Evolutionary conservation across 192 early-diverging fungal species (phyloP), one percentile per base, ranked within the genome.

Genomic region (Coemansia sp.): DNA sequence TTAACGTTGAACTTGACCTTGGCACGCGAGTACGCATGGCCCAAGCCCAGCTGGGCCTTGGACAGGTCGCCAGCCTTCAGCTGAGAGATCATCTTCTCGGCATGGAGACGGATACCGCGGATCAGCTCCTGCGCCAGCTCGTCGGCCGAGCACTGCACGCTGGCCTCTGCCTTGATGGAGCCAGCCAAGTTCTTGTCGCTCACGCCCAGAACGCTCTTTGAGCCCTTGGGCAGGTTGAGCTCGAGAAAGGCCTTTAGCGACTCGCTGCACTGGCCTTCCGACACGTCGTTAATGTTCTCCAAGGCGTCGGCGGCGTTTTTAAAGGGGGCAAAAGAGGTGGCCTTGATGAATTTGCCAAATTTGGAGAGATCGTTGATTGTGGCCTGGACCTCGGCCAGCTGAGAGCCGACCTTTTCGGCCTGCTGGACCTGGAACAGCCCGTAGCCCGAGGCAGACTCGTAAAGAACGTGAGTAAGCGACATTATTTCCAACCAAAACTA

Each of bases 1-100:
- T 99, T 93, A 42, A 97, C 94, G 81, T 97, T 96, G 83, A 99
- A 99, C 91, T 99, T 97, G 64, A 99, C 94, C 77, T 99, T 99
- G 45, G 93, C 88, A 32, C 97, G 86, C 54, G 97, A 99, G 81
- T 96, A 97, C 11, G 90, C 88, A 82, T 99, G 97, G 63, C 95
- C 95, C 40, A 99, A 82, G 79, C 97, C 97, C 17, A 99, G 86
- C 80, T 97, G 94, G 32, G 93, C 94, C 60, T 85, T 83, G 59
- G 87, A 86, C 45, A 99, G 78, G 70, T 99, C 97, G 50, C 92
- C 92, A 10, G 87, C 82, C 85, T 94, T 96, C 33, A 98, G 77
- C 73, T 92, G 89, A 43, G 78, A 59, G 37, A 99, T 79, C 57
- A 99, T 68, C 69, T 90, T 90, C 48, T 94, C 91, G 22, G 84